These are phyloP conservation scores for Paraleonurus japonicus DNA, from an alignment of 257 asterid genomes.

Conservation along the genomic window DNA sequence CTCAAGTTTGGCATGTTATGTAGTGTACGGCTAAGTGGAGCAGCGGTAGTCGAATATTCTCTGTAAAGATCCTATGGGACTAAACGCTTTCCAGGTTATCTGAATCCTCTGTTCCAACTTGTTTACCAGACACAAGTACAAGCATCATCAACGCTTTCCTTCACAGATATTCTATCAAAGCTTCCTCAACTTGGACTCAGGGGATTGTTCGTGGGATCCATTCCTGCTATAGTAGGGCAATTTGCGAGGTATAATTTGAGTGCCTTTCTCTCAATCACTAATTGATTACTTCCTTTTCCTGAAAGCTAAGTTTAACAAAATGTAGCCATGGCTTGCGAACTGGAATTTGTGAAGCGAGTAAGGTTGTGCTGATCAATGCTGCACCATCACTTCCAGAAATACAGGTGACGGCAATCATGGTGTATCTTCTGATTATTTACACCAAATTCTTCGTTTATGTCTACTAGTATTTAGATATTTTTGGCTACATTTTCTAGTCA, in stretches of 20 bases:
- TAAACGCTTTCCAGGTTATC: neutral
- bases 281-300: neutral
- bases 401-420: conserved; percentile 51
- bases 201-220: conserved; percentile 84
- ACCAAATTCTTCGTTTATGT: neutral
- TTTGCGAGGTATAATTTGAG: conserved; percentile 59
- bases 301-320: conserved; percentile 7
- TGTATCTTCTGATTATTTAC: neutral
- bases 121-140: conserved; percentile 78
- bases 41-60: neutral
- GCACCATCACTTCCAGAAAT: conserved; percentile 92
- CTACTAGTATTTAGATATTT: neutral
- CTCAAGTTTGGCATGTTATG: neutral
- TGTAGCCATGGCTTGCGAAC: conserved; percentile 91
- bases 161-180: conserved; percentile 72
- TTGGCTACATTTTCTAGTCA: neutral
- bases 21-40: neutral
- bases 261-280: neutral
- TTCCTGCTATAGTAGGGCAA: conserved; percentile 94
- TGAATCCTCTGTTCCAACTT: conserved; percentile 23
- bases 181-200: conserved; percentile 80
- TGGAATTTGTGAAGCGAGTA: conserved; percentile 93
- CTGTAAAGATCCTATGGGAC: neutral
- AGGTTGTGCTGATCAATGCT: conserved; percentile 64
- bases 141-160: conserved; percentile 87